Percentiles rank a stretch among this genome's conserved stretches.
These are phyloP conservation scores for Iberis amara DNA, from an alignment of 441 rosid genomes.

Conservation along the genomic window DNA sequence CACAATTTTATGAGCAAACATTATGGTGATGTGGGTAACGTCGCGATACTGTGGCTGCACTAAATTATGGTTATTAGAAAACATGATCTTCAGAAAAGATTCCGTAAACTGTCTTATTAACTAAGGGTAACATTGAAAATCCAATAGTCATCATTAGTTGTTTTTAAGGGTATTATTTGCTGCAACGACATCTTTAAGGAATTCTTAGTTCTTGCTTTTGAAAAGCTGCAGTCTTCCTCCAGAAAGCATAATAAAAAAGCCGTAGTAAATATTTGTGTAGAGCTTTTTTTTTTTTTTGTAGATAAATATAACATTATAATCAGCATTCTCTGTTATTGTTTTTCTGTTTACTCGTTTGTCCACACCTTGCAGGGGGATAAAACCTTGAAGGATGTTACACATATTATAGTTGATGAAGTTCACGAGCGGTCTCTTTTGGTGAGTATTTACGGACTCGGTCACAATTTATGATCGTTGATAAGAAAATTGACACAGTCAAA, in stretches of 20 bases:
- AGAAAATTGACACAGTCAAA: constrained; percentile 2
- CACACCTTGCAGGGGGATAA: constrained; percentile 60
- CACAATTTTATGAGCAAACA: constrained; percentile 5
- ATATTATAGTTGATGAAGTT: constrained; percentile 92
- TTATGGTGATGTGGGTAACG: constrained; percentile 10
- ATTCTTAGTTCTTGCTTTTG: constrained; percentile 11
- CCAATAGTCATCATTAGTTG: not conserved
- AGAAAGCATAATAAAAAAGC: not conserved
- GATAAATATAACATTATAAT: constrained; percentile 2
- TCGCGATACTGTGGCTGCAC: constrained; percentile 6
- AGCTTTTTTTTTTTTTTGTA: not conserved
- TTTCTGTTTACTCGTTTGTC: constrained; percentile 21
- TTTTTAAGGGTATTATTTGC: constrained; percentile 1
- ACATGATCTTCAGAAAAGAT: constrained; percentile 4
- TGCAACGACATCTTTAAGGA: constrained; percentile 4
- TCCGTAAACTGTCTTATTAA: not conserved
- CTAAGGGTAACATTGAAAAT: not conserved
- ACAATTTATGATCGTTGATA: not conserved
- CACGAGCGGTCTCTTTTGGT: constrained; percentile 94
- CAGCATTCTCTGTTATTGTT: constrained; percentile 1
- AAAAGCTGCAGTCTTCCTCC: not conserved
- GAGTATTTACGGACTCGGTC: constrained; percentile 30
- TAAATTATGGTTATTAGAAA: constrained; percentile 20
- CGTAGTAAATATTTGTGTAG: constrained; percentile 1
- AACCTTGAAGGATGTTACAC: constrained; percentile 69